Evolutionary conservation across 2,329 filamentous ascomycete species (phyloP), one percentile per base, ranked within the genome.

Genomic region (Hypoxylon sp.): DNA sequence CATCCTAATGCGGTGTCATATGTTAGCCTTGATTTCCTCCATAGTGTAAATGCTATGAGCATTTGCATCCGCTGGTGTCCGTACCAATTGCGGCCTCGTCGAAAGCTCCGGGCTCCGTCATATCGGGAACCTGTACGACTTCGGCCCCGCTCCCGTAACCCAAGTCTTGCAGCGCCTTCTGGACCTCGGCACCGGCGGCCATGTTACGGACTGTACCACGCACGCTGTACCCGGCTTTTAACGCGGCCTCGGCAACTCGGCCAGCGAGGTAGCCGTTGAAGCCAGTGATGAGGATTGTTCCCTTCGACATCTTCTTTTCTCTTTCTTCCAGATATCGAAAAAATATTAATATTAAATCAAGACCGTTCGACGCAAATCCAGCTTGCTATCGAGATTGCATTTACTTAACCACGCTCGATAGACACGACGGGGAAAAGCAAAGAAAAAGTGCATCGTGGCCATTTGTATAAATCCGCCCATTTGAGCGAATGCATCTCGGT

Each of bases 231-330:
- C 75, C 75, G 37, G 72, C 62, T 31, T 58, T 70, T 42, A 77
- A 50, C 1, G 68, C 63, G 35, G 71, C 44, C 35, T 77, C 75
- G 35, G 75, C 75, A 13, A 73, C 73, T 21, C 75, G 68, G 44
- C 74, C 76, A 32, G 75, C 76, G 6, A 77, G 65, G 37, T 76
- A 77, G 51, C 76, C 76, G 55, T 76, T 77, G 51, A 77, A 56
- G 8, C 76, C 76, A 29, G 76, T 77, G 51, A 77, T 75, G n/a
- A 77, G 70, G 54, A 77, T 50, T 3, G 35, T 66, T 46, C 67
- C 67, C 35, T 59, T 69, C 29, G 65, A 19, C 63, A 69, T 67
- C 6, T 15, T 21, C 46, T 10, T 31, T 27, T 4, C 17, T 53
- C n/a, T 21, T 29, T 6, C 31, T 46, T 48, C 13, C 6, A 6